phyloP scores from a whole-genome alignment of 306 rosid genomes.

The Sindora glabra region DNA sequence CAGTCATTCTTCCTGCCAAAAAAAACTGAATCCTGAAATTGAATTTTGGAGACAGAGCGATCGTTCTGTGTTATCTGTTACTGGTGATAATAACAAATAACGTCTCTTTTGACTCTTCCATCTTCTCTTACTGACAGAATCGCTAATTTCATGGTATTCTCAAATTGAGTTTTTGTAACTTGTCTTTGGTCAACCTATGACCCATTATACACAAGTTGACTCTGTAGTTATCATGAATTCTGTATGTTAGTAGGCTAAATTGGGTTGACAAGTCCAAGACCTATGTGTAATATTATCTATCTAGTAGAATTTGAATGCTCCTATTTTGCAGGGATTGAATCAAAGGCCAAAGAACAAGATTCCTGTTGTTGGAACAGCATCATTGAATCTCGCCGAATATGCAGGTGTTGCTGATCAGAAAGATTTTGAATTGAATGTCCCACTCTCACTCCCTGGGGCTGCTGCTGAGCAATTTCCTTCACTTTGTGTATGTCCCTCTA shows the following conservation, averaged over 20 bases:
- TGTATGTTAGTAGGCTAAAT: too few relatives aligned
- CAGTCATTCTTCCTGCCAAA: too few relatives aligned
- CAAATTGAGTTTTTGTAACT: not conserved
- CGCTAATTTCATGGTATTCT: not conserved
- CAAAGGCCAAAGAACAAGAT: conserved; percentile 68
- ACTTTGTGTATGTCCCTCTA: conserved; percentile 53
- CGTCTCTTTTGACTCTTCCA: too few relatives aligned
- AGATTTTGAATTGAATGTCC: conserved; percentile 66
- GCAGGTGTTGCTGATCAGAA: conserved; percentile 63
- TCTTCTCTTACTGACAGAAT: too few relatives aligned
- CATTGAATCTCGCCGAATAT: conserved; percentile 82
- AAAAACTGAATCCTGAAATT: too few relatives aligned
- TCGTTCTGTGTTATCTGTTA: too few relatives aligned
- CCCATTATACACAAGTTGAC: conserved; percentile 1
- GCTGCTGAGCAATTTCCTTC: conserved; percentile 49
- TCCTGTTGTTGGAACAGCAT: conserved; percentile 62
- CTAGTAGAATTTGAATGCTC: not conserved
- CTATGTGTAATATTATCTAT: not conserved
- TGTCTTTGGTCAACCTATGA: not conserved
- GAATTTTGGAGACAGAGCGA: too few relatives aligned
- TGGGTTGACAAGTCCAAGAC: not conserved
- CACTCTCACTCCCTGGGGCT: conserved; percentile 41
- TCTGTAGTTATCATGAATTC: not conserved
- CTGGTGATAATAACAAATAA: too few relatives aligned
- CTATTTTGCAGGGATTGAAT: conserved; percentile 57